Base-by-base conservation (phyloP, 345 rosid species). In the Aquilaria malaccensis region DNA sequence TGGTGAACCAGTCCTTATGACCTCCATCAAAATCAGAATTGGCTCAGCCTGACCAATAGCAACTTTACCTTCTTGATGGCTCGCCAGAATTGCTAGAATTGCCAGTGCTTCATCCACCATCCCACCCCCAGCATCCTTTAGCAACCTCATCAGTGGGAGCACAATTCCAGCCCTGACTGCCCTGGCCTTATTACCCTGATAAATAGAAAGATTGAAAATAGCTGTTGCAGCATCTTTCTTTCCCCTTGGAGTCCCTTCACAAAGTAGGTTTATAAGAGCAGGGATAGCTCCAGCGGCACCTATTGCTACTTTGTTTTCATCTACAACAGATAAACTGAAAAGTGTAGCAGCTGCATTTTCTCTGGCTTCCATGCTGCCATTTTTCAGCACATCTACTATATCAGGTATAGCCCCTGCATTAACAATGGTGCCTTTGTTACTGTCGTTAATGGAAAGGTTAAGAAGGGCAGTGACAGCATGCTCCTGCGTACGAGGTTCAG, bases 171-270 rank as follows among this genome's bases (percentile, higher is more conserved):
- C 97, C 76, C 83, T 78, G 9, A 94, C 80, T 15, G 99, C 99
- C 72, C 99, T 88, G 0, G 89, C 96, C 69, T 90, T 94, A 73
- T 94, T 94, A 41, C 99, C 99, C 65, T 94, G 99, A 73, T 94
- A 90, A 71, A 94, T 90, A 14, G 87, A 83, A 11, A 94, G 85
- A 67, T 94, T 94, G 72, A 94, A 94, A 29, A 90, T 88, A 4
- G 99, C 97, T n/a, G 96, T 90, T 33, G 97, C 96, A 11, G 99
- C 99, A 58, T 94, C 96, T 66, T 90, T 94, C 70, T 94, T 94
- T 56, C 96, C 99, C 80, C 97, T 74, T 11, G 95, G 87, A 52
- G 99, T 81, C 61, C 97, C 99, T 48, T 94, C 92, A 10, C 91
- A 76, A 7, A 94, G 89, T 70, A 94, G 68, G 50, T 72, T 82